These are phyloP conservation scores for Amphichorda felina DNA, from an alignment of 2,329 filamentous ascomycete species.

Conservation along the genomic window DNA sequence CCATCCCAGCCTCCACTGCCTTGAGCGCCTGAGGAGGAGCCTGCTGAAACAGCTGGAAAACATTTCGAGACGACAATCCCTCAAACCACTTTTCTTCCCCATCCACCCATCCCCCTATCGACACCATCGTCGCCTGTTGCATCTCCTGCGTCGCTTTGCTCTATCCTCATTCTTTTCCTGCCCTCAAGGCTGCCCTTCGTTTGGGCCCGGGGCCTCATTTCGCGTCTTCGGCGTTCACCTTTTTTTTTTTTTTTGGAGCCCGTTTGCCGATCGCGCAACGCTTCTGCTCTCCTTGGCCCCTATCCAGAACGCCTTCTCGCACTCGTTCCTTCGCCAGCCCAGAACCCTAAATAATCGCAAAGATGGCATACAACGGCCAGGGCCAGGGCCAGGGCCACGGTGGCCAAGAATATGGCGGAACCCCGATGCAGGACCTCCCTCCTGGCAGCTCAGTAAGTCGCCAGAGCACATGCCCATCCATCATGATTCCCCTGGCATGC, in stretches of 20 bases:
- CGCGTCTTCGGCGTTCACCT: neutral
- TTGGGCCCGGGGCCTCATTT: neutral
- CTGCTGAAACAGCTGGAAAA: conserved; percentile 4
- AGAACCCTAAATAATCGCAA: conserved; percentile 5
- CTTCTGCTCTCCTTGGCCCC: neutral
- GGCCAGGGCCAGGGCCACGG: conserved; percentile 43
- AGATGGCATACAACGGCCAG: conserved; percentile 50
- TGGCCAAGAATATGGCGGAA: conserved; percentile 43
- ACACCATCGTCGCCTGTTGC: neutral
- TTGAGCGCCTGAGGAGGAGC: too few species aligned
- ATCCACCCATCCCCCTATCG: neutral
- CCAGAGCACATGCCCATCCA: neutral
- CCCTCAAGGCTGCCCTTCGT: neutral
- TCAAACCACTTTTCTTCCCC: conserved; percentile 1
- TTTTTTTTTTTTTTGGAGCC: too few species aligned
- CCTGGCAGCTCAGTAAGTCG: conserved; percentile 46
- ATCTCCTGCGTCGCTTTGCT: neutral
- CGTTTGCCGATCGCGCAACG: neutral
- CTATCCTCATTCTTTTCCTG: too few species aligned
- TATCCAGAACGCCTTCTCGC: neutral
- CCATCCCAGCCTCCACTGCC: too few species aligned
- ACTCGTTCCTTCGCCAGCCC: neutral
- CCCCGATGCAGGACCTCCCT: conserved; percentile 56
- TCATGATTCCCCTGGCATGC: neutral
- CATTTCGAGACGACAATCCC: conserved; percentile 2